Evolutionary conservation across 108 stramenopile species (phyloP), one percentile per base, ranked within the genome.

Genomic region (Skeletonema potamos): DNA sequence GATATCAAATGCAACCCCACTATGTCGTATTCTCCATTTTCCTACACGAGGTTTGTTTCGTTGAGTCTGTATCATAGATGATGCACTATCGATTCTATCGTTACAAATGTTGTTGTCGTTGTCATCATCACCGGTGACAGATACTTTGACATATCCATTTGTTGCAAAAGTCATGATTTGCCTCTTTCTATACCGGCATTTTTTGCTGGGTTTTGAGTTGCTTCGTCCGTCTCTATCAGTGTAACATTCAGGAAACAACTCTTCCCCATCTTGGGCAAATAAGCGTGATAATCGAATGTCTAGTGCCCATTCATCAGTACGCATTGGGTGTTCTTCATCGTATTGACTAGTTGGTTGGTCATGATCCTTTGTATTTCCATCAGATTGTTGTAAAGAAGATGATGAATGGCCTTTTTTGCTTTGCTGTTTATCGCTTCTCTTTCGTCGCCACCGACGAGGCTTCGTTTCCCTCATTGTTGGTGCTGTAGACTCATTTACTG

Each of bases 11-110:
- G 72, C 83, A 4, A 88, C 66, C 3, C 84, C 85, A 60, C 64
- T 71, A n/a, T 85, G 85, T 11, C 73, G 66, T 24, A 76, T 62
- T 58, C 79, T 78, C 87, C 87, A 88, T 62, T 70, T 79, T 22
- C 87, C 87, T 2, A 84, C 64, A 26, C 65, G 30, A 32, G 59
- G 48, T 17, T 76, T 54, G 6, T 29, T 70, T 55, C 41, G 59
- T 57, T 1, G 39, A 41, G 39, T n/a, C 39, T 41, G 15, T 41
- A 41, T n/a, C 39, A 41, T 15, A 15, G 39, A 22, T 22, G 48
- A 22, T 17, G 43, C 4, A 44, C n/a, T 44, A 44, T 44, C 43
- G 17, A 44, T 62, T 62, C 55, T 13, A 64, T 27, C 18, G 43
- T 24, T 32, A 33, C 20, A 8, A 72, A 36, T 59, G 13, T 22